phyloP scores from a whole-genome alignment of 164 flowering plant species.

The Santalum album region DNA sequence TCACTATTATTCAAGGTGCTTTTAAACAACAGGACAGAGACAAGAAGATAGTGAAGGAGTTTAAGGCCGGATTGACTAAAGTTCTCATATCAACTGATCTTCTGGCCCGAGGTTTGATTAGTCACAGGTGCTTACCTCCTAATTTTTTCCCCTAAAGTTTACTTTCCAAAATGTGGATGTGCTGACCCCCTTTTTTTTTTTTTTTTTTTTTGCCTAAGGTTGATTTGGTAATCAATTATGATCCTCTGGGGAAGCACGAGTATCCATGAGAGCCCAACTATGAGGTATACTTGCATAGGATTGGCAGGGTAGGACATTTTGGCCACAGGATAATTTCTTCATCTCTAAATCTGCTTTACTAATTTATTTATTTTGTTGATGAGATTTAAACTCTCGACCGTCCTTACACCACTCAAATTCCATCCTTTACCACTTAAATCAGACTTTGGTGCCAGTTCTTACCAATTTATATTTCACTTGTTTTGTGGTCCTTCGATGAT shows the following conservation, averaged over 20 bases:
- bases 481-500: no score
- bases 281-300: conserved; percentile 87
- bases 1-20: no score
- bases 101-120: conserved; percentile 97
- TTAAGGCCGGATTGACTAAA: conserved; percentile 74
- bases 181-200: no score
- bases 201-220: conserved; percentile 33
- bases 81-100: conserved; percentile 92
- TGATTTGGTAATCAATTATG: conserved; percentile 71
- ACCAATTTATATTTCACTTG: no score
- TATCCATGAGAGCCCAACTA: conserved; percentile 51
- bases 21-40: conserved; percentile 60
- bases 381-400: no score
- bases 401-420: no score
- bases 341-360: no score
- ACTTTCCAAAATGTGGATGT: no score
- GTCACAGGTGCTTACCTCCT: conserved; percentile 44
- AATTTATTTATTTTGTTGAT: neutral
- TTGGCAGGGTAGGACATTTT: conserved; percentile 96
- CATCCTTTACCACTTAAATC: no score
- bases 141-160: neutral
- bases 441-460: no score
- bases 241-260: conserved; percentile 47
- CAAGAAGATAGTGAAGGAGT: conserved; percentile 79
- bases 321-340: conserved; percentile 66